These are phyloP conservation scores for Breynia disticha DNA, from an alignment of 441 rosid species.

Conservation along the genomic window DNA sequence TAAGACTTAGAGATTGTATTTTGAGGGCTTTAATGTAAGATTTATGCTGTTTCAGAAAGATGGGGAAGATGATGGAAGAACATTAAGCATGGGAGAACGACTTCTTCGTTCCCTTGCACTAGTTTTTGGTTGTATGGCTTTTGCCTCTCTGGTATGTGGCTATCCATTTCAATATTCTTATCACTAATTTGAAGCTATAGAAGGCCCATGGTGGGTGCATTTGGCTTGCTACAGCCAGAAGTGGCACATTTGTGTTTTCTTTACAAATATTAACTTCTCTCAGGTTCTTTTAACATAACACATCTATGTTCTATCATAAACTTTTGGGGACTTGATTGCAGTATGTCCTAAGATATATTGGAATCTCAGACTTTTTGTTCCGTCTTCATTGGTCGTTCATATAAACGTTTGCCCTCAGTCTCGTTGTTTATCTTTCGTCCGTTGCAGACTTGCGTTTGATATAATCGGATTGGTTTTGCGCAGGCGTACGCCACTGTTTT, in stretches of 20 bases:
- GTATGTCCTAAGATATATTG: too few species aligned
- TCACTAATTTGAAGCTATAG: not conserved
- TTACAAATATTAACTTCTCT: too few species aligned
- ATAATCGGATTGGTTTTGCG: conserved; percentile 18
- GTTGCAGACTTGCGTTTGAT: conserved; percentile 1
- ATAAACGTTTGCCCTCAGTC: not conserved
- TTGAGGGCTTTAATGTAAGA: not conserved
- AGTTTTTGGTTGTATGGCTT: conserved; percentile 73
- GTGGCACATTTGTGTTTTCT: too few species aligned
- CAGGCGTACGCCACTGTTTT: conserved; percentile 79
- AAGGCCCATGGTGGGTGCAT: too few species aligned
- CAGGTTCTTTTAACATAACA: too few species aligned
- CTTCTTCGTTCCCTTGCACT: conserved; percentile 81
- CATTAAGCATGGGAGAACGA: conserved; percentile 74
- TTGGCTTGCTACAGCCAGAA: too few species aligned
- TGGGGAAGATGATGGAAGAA: conserved; percentile 71
- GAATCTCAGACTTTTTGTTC: not conserved
- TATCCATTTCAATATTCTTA: conserved; percentile 6
- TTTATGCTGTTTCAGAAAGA: conserved; percentile 67
- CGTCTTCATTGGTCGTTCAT: not conserved
- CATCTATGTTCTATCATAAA: too few species aligned
- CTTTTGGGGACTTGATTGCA: too few species aligned
- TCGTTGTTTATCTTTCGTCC: not conserved
- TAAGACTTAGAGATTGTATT: not conserved
- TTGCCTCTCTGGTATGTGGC: conserved; percentile 69